These are phyloP conservation scores for Clathrus columnatus DNA, from an alignment of 768 basidiomycete species.

Conservation along the genomic window DNA sequence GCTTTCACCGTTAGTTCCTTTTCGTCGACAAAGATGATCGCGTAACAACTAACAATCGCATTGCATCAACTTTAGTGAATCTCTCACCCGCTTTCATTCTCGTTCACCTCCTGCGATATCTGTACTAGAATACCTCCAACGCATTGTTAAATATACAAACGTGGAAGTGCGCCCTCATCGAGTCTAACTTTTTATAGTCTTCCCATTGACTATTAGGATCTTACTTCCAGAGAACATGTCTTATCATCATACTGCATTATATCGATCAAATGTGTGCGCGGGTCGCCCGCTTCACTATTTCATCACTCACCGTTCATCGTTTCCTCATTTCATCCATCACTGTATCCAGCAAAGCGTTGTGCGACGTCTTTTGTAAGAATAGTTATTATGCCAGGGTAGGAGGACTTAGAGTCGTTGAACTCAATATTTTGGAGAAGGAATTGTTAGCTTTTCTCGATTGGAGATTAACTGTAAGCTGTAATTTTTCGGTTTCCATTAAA, in stretches of 20 bases:
- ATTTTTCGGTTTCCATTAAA: slow-evolving; percentile 20
- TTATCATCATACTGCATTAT: slow-evolving; percentile 78
- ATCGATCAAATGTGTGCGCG: slow-evolving; percentile 91
- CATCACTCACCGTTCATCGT: slow-evolving; percentile 94
- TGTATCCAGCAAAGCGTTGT: slow-evolving; percentile 89
- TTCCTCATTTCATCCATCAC: slow-evolving; percentile 93
- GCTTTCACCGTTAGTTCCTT: slow-evolving; percentile 60
- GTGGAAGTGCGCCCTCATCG: slow-evolving; percentile 63
- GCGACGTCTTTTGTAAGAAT: slow-evolving; percentile 94
- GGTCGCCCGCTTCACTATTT: slow-evolving; percentile 82
- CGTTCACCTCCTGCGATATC: slow-evolving; percentile 81
- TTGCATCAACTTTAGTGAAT: slow-evolving; percentile 57
- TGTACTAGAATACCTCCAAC: slow-evolving; percentile 86
- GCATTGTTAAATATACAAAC: slow-evolving; percentile 92
- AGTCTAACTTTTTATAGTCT: slow-evolving; percentile 1
- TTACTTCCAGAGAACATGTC: slow-evolving; percentile 54
- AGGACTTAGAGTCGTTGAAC: slow-evolving; percentile 83
- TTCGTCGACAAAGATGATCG: slow-evolving; percentile 8
- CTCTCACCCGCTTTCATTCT: slow-evolving; percentile 94
- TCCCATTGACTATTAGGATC: slow-evolving; percentile 12
- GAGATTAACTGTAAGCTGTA: slow-evolving; percentile 65
- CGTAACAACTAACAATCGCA: slow-evolving; percentile 2
- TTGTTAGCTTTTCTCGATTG: slow-evolving; percentile 90
- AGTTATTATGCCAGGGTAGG: slow-evolving; percentile 93
- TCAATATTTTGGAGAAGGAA: slow-evolving; percentile 92